A percentile compares a stretch with the other conserved stretches of the same genome.
phyloP scores from a whole-genome alignment of 768 basidiomycete genomes.

The Mycena galericulata region DNA sequence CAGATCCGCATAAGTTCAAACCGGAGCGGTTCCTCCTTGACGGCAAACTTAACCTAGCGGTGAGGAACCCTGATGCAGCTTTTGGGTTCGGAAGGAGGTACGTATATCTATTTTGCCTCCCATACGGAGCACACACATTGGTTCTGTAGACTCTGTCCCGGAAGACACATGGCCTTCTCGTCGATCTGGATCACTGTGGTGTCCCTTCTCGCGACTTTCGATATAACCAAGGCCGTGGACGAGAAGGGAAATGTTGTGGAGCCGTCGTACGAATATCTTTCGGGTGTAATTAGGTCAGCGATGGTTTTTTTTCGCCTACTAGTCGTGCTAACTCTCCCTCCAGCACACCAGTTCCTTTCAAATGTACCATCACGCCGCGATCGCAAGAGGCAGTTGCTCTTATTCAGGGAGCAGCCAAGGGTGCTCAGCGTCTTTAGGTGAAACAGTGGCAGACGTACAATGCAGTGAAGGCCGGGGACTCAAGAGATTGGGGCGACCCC shows the following conservation, averaged over 20 bases:
- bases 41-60: slow-evolving; percentile 39
- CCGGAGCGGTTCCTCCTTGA: slow-evolving; percentile 53
- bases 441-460: too few species aligned
- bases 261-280: slow-evolving; percentile 36
- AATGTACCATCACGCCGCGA: slow-evolving; percentile 5
- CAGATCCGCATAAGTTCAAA: slow-evolving; percentile 54
- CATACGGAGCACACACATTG: not conserved
- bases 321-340: not conserved
- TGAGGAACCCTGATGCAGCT: slow-evolving; percentile 42
- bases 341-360: not conserved
- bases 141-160: slow-evolving; percentile 40
- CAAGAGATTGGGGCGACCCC: too few species aligned
- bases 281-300: not conserved
- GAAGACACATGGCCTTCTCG: slow-evolving; percentile 42
- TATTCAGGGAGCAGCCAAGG: too few species aligned
- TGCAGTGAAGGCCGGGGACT: too few species aligned
- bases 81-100: slow-evolving; percentile 48
- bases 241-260: slow-evolving; percentile 34
- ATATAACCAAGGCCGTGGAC: slow-evolving; percentile 32
- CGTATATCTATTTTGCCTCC: not conserved
- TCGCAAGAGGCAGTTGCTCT: not conserved
- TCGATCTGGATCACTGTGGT: slow-evolving; percentile 43
- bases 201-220: slow-evolving; percentile 41
- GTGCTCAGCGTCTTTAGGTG: too few species aligned
- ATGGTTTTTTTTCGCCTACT: not conserved